Evolutionary conservation across 805 yeast genomes (phyloP), one percentile per base, ranked within the genome.

Genomic region (Teunomyces funiuensis): DNA sequence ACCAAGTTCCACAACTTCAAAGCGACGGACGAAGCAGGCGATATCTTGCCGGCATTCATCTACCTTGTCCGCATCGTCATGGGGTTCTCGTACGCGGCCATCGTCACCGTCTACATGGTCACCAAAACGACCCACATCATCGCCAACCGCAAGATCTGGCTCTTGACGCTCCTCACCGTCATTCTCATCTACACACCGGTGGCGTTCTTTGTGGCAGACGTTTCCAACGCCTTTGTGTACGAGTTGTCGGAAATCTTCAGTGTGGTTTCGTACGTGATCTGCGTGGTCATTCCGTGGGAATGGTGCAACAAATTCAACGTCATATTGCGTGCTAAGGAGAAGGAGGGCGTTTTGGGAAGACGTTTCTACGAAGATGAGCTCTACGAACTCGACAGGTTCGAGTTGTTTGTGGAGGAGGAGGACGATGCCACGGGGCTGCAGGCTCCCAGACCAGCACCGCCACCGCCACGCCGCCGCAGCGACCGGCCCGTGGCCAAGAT

Each of bases 201-300:
- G 28, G 84, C 82, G 0, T 78, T 86, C 47, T 87, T 85, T 56
- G 71, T 87, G 36, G 84, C 88, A 4, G 95, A 86, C 63, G 79
- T 87, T 3, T 74, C 90, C 0, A 81, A 80, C 57, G 71, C 82
- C 5, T 87, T 89, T 85, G 80, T 82, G n/a, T 76, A 76, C 43
- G 85, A 82, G 47, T 66, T 85, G 39, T 80, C 88, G 15, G 91
- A 85, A 54, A 68, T 85, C 33, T 84, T 85, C 60, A 81, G 84
- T 33, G 76, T 86, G 14, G 82, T 85, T 1, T 76, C 83, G n/a
- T 83, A 82, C 55, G 77, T 85, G 6, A 69, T 83, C 15, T 76
- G 87, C 26, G 84, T 87, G 22, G 84, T 84, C 5, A 73, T 83
- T 8, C 86, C 86, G 0, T 85, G 95, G 93, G 95, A 86, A 60